Conservation (phyloP, 148 eudicot species). For the Cornus controversa region DNA sequence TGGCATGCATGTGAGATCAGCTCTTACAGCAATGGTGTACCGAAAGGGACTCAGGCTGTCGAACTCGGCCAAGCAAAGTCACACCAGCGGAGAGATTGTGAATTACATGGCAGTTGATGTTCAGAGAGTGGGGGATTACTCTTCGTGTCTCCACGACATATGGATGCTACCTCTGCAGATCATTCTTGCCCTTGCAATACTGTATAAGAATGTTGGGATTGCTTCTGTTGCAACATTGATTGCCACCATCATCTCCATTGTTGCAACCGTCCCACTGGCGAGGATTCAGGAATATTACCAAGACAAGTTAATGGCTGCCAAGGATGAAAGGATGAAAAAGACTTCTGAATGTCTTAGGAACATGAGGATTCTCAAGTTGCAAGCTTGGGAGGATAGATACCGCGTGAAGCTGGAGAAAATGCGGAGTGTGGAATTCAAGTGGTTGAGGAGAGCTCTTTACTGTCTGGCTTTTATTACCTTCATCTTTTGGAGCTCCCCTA, state of each 20-base stretch:
- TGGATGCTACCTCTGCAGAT: constrained; percentile 95
- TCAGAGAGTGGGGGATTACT: constrained; percentile 83
- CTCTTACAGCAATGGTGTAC: constrained; percentile 86
- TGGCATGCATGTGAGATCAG: constrained; percentile 90
- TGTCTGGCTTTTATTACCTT: constrained; percentile 80
- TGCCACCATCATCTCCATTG: constrained; percentile 69
- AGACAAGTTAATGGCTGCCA: constrained; percentile 79
- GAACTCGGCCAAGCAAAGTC: constrained; percentile 74
- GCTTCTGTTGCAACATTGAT: constrained; percentile 73
- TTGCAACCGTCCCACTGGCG: constrained; percentile 77
- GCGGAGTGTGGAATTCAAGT: constrained; percentile 77
- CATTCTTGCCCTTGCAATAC: constrained; percentile 73
- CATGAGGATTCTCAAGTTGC: constrained; percentile 89
- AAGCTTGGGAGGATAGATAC: constrained; percentile 96
- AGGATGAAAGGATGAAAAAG: constrained; percentile 90
- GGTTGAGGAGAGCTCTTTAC: constrained; percentile 79
- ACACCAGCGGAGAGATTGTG: constrained; percentile 88
- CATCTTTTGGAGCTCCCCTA: constrained; percentile 93
- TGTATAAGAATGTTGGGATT: constrained; percentile 91
- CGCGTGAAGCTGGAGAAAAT: constrained; percentile 62
- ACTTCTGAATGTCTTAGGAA: constrained; percentile 85
- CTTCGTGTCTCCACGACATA: constrained; percentile 85
- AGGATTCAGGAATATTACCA: constrained; percentile 81
- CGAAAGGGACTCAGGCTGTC: constrained; percentile 81
- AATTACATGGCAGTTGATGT: constrained; percentile 98